Base-by-base conservation (phyloP, 345 rosid species). In the Hibiscus mutabilis region DNA sequence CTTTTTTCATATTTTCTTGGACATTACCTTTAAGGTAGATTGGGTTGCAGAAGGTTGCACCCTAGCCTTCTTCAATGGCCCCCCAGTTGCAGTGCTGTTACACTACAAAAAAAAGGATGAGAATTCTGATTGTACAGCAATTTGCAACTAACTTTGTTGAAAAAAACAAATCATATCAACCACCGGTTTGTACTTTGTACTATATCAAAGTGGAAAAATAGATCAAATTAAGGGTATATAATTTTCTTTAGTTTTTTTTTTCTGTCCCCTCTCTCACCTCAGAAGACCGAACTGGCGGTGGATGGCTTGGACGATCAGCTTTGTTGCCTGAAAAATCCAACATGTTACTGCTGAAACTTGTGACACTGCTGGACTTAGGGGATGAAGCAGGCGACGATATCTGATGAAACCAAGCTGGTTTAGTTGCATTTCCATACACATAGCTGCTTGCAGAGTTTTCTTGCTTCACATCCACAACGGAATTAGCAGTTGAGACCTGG, bases 31-130 rank as follows among this genome's bases (percentile, higher is more conserved):
- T 77, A 93, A 87, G 73, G 92, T 86, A 64, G 95, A 77, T 69
- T 86, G 92, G 76, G 85, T 79, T 73, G 97, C 79, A 79, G 90
- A 84, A 78, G 97, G 83, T 76, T 90, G 99, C 77, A 85, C 86
- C 86, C 88, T 96, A 37, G 97, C 92, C 82, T 91, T 96, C 91
- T 96, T 96, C 46, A 75, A 75, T 78, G 89, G 79, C 81, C 91
- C 98, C 75, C 93, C 96, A 74, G 75, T 83, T 65, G 80, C 86
- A 73, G 74, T 76, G 88, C 98, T 87, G 80, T 89, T 87, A 80
- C 93, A 83, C 99, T 96, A 40, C 74, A 76, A 40, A 2, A 8
- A 56, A n/a, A 24, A 62, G 31, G 24, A 60, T 58, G 40, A 67
- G 33, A 18, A 5, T 65, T 74, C 9, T 74, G 27, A 73, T 64